A percentile compares a stretch with the other conserved stretches of the same genome.
Evolutionary conservation across 495 filamentous ascomycete species (phyloP).

Genomic region (Margaritispora aquatica): DNA sequence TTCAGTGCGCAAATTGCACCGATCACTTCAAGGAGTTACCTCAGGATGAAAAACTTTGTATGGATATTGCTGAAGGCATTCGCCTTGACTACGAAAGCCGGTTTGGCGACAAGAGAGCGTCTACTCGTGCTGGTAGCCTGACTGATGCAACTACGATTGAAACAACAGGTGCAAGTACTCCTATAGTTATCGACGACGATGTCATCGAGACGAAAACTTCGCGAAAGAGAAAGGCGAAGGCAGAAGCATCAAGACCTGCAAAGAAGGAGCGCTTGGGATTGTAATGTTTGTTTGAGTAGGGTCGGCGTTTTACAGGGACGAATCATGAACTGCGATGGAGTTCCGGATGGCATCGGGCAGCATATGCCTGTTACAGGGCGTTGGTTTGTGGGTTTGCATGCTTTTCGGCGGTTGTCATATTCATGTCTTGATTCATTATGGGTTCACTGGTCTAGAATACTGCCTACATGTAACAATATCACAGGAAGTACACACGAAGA

Average conservation of each 20-base stretch:
- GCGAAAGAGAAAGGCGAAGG: slow-evolving; percentile 5
- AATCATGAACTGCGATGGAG: neutral
- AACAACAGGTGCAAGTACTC: slow-evolving; percentile 29
- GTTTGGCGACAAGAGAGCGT: slow-evolving; percentile 11
- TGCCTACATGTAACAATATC: too few species aligned
- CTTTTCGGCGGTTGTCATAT: neutral
- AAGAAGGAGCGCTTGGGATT: neutral
- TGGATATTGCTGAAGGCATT: slow-evolving; percentile 16
- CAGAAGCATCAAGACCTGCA: neutral
- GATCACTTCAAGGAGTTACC: slow-evolving; percentile 30
- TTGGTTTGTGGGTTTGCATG: neutral
- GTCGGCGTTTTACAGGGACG: neutral
- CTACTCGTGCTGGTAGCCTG: slow-evolving; percentile 25
- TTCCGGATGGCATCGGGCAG: neutral
- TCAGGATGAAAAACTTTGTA: slow-evolving; percentile 27
- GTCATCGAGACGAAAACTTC: neutral
- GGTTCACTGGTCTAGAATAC: too few species aligned
- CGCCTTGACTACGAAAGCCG: slow-evolving; percentile 21
- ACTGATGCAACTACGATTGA: slow-evolving; percentile 36
- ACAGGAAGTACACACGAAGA: too few species aligned
- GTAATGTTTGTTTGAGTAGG: neutral
- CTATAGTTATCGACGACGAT: slow-evolving; percentile 18
- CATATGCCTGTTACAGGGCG: neutral
- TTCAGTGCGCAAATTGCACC: slow-evolving; percentile 40
- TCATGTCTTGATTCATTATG: neutral